Percentiles rank a stretch among this genome's conserved stretches.
Conservation (phyloP, 371 early-diverging fungal species). For the Mucor mucedo region DNA sequence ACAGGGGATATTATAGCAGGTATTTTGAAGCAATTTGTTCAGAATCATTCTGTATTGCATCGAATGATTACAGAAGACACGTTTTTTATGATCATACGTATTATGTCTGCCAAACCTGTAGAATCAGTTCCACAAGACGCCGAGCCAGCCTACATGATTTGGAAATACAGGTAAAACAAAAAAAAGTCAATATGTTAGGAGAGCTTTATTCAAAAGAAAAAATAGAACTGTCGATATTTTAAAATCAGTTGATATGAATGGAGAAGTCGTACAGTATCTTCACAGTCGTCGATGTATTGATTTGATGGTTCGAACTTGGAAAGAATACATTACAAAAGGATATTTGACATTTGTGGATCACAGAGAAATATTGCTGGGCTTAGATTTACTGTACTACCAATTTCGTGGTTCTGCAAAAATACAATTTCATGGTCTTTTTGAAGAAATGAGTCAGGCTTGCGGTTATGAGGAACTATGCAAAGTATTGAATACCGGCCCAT, state of each 20-base stretch:
- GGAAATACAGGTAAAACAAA: slow-evolving; percentile 29
- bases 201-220: too few relatives aligned
- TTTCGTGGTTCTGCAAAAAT: slow-evolving; percentile 18
- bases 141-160: slow-evolving; percentile 35
- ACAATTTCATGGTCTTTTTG: slow-evolving; percentile 9
- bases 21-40: slow-evolving; percentile 46
- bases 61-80: slow-evolving; percentile 50
- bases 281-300: slow-evolving; percentile 36
- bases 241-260: slow-evolving; percentile 29
- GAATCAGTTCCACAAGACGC: slow-evolving; percentile 10
- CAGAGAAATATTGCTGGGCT: slow-evolving; percentile 29
- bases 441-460: slow-evolving; percentile 9
- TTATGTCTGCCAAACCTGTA: slow-evolving; percentile 43
- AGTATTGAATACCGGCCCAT: slow-evolving; percentile 13
- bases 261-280: slow-evolving; percentile 45
- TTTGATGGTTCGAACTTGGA: slow-evolving; percentile 38
- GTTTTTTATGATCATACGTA: slow-evolving; percentile 47
- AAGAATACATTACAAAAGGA: slow-evolving; percentile 25
- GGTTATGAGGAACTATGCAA: slow-evolving; percentile 21
- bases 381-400: slow-evolving; percentile 27
- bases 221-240: slow-evolving; percentile 36
- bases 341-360: slow-evolving; percentile 23
- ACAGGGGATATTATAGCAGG: slow-evolving; percentile 36
- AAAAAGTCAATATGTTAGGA: background rate
- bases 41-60: slow-evolving; percentile 38